Evolutionary conservation across 2,329 filamentous ascomycete genomes (phyloP).

Genomic region (Beauveria rudraprayagi): DNA sequence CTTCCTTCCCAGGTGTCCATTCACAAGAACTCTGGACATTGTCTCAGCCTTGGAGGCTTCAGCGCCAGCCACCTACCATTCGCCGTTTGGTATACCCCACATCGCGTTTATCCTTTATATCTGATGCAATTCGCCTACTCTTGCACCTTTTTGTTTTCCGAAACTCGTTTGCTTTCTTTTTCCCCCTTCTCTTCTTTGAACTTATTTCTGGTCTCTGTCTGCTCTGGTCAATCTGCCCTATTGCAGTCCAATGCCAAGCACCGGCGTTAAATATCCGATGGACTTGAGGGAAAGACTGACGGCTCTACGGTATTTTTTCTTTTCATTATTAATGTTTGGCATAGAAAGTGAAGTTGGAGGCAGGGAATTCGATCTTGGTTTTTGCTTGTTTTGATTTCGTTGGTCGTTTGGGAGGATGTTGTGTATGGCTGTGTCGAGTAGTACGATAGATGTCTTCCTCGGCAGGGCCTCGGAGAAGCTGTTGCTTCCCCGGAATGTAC

Average conservation of each 20-base stretch:
- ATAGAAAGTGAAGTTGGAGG: slow-evolving; percentile 7
- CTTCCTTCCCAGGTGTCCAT: not conserved
- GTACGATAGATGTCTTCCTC: not conserved
- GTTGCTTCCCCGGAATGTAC: not conserved
- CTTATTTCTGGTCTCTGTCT: not conserved
- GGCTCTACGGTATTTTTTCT: not conserved
- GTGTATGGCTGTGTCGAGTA: not conserved
- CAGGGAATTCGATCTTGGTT: not conserved
- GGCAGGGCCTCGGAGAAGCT: not conserved
- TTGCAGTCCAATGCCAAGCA: not conserved
- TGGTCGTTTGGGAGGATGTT: not conserved
- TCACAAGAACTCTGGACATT: not conserved
- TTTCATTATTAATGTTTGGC: slow-evolving; percentile 10
- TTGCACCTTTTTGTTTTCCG: not conserved
- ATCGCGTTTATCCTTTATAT: slow-evolving; percentile 7
- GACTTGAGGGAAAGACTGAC: not conserved
- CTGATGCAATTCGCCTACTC: not conserved
- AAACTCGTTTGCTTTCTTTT: not conserved
- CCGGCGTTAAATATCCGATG: slow-evolving; percentile 1
- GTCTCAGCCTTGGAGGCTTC: not conserved
- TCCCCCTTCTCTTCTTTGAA: not conserved
- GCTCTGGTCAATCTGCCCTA: not conserved
- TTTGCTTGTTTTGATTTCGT: not conserved
- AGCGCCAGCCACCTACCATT: not conserved
- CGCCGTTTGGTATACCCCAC: slow-evolving; percentile 22